These are phyloP conservation scores for Thyridium curvatum DNA, from an alignment of 2,329 filamentous ascomycete genomes.

Conservation along the genomic window DNA sequence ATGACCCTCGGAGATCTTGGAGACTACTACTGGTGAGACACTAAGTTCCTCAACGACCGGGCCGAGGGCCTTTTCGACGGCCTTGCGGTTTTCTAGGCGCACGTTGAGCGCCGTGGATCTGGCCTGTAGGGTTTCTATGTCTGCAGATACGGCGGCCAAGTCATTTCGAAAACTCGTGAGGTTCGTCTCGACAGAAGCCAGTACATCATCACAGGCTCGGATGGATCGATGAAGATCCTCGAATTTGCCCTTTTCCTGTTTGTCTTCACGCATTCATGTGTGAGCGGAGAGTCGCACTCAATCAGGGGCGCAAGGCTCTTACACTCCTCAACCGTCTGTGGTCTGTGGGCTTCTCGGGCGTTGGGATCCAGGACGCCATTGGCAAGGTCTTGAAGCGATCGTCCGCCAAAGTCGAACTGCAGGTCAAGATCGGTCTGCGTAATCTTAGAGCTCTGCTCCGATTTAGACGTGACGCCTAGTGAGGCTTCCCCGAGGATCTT, in stretches of 20 bases:
- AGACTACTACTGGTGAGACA: conserved; percentile 76
- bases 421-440: conserved; percentile 50
- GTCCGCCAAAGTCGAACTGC: conserved; percentile 70
- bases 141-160: conserved; percentile 82
- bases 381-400: conserved; percentile 70
- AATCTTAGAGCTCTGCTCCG: conserved; percentile 16
- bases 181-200: conserved; percentile 89
- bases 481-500: conserved; percentile 29
- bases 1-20: conserved; percentile 78
- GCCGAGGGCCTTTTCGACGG: conserved; percentile 80
- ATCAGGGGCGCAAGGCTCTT: no score
- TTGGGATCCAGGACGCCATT: conserved; percentile 19
- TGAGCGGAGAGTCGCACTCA: no score
- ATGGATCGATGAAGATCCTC: conserved; percentile 90
- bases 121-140: conserved; percentile 89
- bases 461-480: conserved; percentile 10
- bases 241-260: conserved; percentile 76
- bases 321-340: conserved; percentile 69
- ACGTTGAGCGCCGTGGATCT: conserved; percentile 78
- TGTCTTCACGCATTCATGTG: conserved; percentile 44
- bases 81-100: conserved; percentile 80
- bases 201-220: conserved; percentile 81
- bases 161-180: conserved; percentile 91
- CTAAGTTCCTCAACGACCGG: conserved; percentile 90
- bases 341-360: conserved; percentile 32